Conservation (phyloP, 2,329 filamentous ascomycete genomes). For the Monosporascus ibericus region DNA sequence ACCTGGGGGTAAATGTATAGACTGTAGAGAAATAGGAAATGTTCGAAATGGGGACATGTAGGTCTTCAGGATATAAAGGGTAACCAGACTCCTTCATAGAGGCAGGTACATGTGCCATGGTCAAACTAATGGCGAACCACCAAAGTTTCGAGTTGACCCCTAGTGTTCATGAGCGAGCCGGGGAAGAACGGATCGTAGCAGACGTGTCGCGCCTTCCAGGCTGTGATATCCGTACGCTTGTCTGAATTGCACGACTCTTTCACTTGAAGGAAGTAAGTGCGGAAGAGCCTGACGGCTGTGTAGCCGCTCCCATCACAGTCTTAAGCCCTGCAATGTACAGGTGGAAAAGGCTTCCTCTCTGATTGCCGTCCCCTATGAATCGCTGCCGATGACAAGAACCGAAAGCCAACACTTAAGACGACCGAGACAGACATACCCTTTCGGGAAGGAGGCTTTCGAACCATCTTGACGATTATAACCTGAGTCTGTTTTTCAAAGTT, state of each 20-base stretch:
- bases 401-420: conserved; percentile 4
- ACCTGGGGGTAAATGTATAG: background rate
- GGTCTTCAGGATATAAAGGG: too few relatives aligned
- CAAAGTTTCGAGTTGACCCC: too few relatives aligned
- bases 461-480: conserved; percentile 31
- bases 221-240: background rate
- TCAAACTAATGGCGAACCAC: too few relatives aligned
- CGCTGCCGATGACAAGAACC: background rate
- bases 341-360: background rate
- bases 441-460: conserved; percentile 43
- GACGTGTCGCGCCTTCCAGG: background rate
- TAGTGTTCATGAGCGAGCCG: background rate
- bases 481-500: too few relatives aligned
- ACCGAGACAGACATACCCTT: conserved; percentile 56
- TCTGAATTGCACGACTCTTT: background rate
- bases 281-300: background rate
- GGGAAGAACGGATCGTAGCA: background rate
- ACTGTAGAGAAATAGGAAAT: background rate
- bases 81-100: too few relatives aligned
- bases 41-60: too few relatives aligned
- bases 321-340: background rate
- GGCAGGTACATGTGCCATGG: too few relatives aligned
- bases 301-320: background rate
- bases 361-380: background rate
- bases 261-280: background rate